Evolutionary conservation across 2,329 filamentous ascomycete species (phyloP).

Genomic region (Colletotrichum noveboracense): DNA sequence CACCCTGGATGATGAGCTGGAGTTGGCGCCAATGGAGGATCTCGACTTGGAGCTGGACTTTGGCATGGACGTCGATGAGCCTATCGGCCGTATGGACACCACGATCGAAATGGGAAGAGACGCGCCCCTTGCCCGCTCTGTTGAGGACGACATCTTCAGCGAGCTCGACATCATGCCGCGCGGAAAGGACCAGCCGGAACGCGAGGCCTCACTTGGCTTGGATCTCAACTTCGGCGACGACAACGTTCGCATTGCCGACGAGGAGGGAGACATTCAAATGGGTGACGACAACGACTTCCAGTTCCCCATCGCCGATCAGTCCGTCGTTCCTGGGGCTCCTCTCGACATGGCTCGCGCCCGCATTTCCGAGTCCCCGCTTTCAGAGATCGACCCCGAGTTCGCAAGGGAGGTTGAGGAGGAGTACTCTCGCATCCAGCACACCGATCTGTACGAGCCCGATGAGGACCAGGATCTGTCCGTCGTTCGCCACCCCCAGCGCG

Average conservation of each 20-base stretch:
- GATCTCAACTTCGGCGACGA: constrained; percentile 60
- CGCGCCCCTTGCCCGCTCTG: constrained; percentile 69
- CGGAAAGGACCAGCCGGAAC: constrained; percentile 61
- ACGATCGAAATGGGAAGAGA: constrained; percentile 93
- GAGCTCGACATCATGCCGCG: constrained; percentile 65
- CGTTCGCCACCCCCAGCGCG: constrained; percentile 73
- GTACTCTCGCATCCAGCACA: constrained; percentile 54
- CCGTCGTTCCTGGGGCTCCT: constrained; percentile 54
- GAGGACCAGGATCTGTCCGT: constrained; percentile 63
- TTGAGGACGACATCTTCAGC: constrained; percentile 74
- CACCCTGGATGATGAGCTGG: constrained; percentile 61
- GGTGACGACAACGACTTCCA: constrained; percentile 66
- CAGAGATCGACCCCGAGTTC: constrained; percentile 70
- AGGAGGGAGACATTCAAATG: constrained; percentile 69
- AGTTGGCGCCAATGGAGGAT: constrained; percentile 64
- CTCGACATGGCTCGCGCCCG: constrained; percentile 58
- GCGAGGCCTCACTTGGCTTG: constrained; percentile 59
- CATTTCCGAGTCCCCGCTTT: constrained; percentile 74
- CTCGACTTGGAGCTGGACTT: constrained; percentile 78
- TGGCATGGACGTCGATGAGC: constrained; percentile 75
- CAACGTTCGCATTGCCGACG: constrained; percentile 64
- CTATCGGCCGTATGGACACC: constrained; percentile 52
- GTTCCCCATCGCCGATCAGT: constrained; percentile 62
- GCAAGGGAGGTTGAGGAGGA: constrained; percentile 65
- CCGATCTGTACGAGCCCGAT: constrained; percentile 66